Conservation (phyloP, 176 grass and related monocot species). For the Musa acuminata region DNA sequence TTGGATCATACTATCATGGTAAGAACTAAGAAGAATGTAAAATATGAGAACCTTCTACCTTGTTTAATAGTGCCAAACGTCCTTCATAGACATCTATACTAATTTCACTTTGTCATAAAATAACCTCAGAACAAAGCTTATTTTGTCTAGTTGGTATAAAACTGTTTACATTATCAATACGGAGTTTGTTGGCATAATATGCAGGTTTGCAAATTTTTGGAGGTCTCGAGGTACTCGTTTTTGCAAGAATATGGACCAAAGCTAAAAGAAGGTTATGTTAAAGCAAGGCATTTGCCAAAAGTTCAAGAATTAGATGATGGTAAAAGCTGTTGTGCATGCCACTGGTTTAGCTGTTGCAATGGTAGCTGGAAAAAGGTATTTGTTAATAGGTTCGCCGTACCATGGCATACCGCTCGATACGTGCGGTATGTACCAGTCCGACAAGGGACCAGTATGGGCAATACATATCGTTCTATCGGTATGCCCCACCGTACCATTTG, state of each 20-base stretch:
- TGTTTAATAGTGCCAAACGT: not conserved
- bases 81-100: not conserved
- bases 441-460: too few relatives aligned
- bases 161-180: not conserved
- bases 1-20: not conserved
- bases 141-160: not conserved
- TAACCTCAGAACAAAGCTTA: not conserved
- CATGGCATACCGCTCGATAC: too few relatives aligned
- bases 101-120: not conserved
- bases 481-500: too few relatives aligned
- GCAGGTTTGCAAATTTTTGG: conserved; percentile 16
- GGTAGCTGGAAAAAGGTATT: conserved; percentile 70
- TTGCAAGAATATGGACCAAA: conserved; percentile 5
- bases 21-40: not conserved
- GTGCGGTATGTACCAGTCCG: too few relatives aligned
- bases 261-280: conserved; percentile 7
- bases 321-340: conserved; percentile 32
- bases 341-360: conserved; percentile 48
- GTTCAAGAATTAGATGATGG: conserved; percentile 9
- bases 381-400: too few relatives aligned
- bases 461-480: too few relatives aligned
- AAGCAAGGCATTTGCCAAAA: conserved; percentile 1
- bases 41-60: not conserved
- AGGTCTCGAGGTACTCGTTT: conserved; percentile 1
- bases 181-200: not conserved